These are phyloP conservation scores for Gyromitra esculenta DNA, from an alignment of 2,329 filamentous ascomycete species.

Conservation along the genomic window DNA sequence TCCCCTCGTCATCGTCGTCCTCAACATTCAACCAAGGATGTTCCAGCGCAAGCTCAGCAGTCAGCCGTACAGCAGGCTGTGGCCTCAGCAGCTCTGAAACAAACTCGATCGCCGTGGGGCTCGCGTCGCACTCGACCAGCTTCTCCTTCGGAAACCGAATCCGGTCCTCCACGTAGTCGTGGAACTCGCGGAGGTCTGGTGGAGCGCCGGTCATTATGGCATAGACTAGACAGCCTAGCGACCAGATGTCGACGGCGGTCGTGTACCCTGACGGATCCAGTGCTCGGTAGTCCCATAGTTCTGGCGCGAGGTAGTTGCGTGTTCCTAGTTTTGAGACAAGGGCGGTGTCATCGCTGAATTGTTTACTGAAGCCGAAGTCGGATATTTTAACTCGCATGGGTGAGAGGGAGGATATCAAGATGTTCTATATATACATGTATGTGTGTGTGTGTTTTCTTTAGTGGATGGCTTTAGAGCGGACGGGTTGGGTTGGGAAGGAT, in stretches of 20 bases:
- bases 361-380: slow-evolving; percentile 19
- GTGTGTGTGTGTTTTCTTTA: background rate
- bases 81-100: slow-evolving; percentile 12
- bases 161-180: background rate
- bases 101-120: background rate
- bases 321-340: background rate
- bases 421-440: background rate
- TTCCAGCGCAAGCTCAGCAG: slow-evolving; percentile 16
- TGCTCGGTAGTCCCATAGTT: slow-evolving; percentile 4
- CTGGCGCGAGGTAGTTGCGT: background rate
- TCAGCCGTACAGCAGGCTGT: background rate
- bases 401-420: background rate
- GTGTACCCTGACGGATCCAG: slow-evolving; percentile 26
- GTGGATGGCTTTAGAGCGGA: background rate
- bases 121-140: background rate
- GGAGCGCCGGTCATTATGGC: background rate
- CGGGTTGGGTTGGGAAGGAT: background rate
- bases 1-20: background rate
- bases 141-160: slow-evolving; percentile 8
- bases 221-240: slow-evolving; percentile 26
- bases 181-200: slow-evolving; percentile 2
- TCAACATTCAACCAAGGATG: background rate
- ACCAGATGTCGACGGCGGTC: slow-evolving; percentile 39
- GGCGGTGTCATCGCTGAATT: background rate
- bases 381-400: slow-evolving; percentile 12